These are phyloP conservation scores for Pseudogymnoascus sp. DNA, from an alignment of 2,329 filamentous ascomycete genomes.

Conservation along the genomic window DNA sequence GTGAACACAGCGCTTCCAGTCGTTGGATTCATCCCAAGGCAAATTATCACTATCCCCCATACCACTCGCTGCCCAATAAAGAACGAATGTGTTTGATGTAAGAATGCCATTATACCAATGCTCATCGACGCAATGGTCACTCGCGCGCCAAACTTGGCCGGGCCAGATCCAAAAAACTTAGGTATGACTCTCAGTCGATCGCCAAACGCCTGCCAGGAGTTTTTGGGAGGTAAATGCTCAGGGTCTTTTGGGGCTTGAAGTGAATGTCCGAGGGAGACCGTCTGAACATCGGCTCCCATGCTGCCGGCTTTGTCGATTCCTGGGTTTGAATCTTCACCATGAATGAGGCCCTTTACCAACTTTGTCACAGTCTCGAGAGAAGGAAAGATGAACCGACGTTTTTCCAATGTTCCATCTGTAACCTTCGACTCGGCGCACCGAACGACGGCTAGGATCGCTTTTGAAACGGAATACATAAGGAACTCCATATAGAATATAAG, in stretches of 20 bases:
- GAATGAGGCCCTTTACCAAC: conserved; percentile 49
- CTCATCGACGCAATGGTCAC: conserved; percentile 64
- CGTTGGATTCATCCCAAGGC: conserved; percentile 29
- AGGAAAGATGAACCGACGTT: conserved; percentile 55
- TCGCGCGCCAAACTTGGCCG: conserved; percentile 61
- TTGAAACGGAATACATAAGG: conserved; percentile 49
- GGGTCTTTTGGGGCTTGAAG: conserved; percentile 54
- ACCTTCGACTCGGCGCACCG: conserved; percentile 55
- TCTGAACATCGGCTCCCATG: conserved; percentile 38
- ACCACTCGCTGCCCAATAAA: conserved; percentile 62
- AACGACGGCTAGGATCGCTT: conserved; percentile 54
- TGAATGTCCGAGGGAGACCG: conserved; percentile 52
- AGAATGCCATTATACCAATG: conserved; percentile 57
- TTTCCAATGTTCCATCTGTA: conserved; percentile 53
- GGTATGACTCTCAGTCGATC: conserved; percentile 50
- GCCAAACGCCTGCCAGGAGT: conserved; percentile 50
- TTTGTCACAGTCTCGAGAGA: conserved; percentile 53
- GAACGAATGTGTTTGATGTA: conserved; percentile 57
- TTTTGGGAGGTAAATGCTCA: conserved; percentile 61
- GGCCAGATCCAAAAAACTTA: conserved; percentile 51
- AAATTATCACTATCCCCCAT: conserved; percentile 63
- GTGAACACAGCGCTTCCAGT: conserved; percentile 62
- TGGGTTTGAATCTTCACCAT: conserved; percentile 39
- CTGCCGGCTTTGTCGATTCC: conserved; percentile 43
- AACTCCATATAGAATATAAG: conserved; percentile 64